phyloP scores from a whole-genome alignment of 257 asterid genomes.

The Echium plantagineum region DNA sequence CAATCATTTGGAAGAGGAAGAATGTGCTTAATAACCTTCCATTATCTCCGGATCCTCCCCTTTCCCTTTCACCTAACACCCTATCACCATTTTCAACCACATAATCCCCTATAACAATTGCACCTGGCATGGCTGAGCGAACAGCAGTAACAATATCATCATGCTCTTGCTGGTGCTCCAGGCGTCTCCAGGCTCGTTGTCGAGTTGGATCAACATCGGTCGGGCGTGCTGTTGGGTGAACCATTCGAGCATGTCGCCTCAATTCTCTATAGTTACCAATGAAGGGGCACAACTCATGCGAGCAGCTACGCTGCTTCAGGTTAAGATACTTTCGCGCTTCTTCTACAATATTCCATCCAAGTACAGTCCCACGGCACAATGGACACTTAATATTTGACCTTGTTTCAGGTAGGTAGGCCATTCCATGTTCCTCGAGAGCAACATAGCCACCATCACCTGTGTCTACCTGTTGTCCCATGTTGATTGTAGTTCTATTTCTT shows the following conservation, averaged over 20 bases:
- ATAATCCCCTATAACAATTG: slow-evolving; percentile 75
- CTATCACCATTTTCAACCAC: slow-evolving; percentile 66
- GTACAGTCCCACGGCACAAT: slow-evolving; percentile 66
- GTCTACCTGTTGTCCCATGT: slow-evolving; percentile 15
- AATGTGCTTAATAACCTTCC: slow-evolving; percentile 61
- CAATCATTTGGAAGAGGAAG: slow-evolving; percentile 77
- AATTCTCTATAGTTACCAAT: slow-evolving; percentile 64
- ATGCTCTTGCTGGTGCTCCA: slow-evolving; percentile 69
- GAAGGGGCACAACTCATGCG: slow-evolving; percentile 69
- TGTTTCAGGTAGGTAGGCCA: slow-evolving; percentile 29
- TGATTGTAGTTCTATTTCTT: slow-evolving; percentile 11
- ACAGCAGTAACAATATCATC: slow-evolving; percentile 75
- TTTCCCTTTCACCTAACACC: slow-evolving; percentile 25
- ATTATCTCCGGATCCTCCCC: slow-evolving; percentile 25
- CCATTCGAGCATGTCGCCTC: slow-evolving; percentile 79
- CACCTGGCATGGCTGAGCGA: slow-evolving; percentile 84
- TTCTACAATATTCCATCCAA: slow-evolving; percentile 78
- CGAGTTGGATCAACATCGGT: slow-evolving; percentile 81
- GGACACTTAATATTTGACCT: slow-evolving; percentile 60
- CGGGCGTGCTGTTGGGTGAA: slow-evolving; percentile 76
- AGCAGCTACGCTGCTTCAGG: slow-evolving; percentile 63
- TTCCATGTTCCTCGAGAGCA: slow-evolving; percentile 17
- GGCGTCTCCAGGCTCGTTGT: slow-evolving; percentile 72
- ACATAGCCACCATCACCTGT: slow-evolving; percentile 14
- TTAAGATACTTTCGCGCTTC: slow-evolving; percentile 71